Conservation (phyloP, 2,329 filamentous ascomycete species). For the Botryosphaeria agaves region DNA sequence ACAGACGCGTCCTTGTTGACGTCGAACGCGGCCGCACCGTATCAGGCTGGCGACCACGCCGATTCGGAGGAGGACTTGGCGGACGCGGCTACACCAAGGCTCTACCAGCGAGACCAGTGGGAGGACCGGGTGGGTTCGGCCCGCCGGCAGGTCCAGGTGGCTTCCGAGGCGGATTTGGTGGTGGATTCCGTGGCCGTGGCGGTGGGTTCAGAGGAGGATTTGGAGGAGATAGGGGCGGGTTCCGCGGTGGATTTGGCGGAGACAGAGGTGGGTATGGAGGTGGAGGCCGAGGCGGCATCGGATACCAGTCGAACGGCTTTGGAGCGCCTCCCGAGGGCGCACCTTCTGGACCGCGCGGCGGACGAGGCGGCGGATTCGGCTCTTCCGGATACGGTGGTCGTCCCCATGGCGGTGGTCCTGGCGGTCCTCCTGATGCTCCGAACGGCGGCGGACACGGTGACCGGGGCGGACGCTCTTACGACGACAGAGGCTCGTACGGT, state of each 20-base stretch:
- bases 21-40: conserved; percentile 92
- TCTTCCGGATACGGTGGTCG: conserved; percentile 15
- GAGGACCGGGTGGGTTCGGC: conserved; percentile 39
- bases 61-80: conserved; percentile 81
- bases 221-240: conserved; percentile 27
- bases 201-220: conserved; percentile 35
- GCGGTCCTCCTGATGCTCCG: conserved; percentile 7
- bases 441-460: conserved; percentile 20
- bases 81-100: conserved; percentile 86
- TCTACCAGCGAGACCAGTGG: conserved; percentile 51
- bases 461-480: conserved; percentile 12
- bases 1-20: conserved; percentile 81
- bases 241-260: conserved; percentile 30
- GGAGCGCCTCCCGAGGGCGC: conserved; percentile 26
- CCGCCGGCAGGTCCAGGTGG: conserved; percentile 38
- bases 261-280: conserved; percentile 20
- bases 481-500: conserved; percentile 6
- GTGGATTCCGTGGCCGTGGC: conserved; percentile 39
- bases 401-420: conserved; percentile 9
- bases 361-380: conserved; percentile 14
- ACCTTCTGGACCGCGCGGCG: conserved; percentile 27
- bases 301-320: conserved; percentile 24
- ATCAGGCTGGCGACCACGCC: conserved; percentile 79
- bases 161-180: conserved; percentile 19
- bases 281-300: conserved; percentile 14